Evolutionary conservation across 2,329 filamentous ascomycete genomes (phyloP).

Genomic region (Macrophomina pseudophaseolina): DNA sequence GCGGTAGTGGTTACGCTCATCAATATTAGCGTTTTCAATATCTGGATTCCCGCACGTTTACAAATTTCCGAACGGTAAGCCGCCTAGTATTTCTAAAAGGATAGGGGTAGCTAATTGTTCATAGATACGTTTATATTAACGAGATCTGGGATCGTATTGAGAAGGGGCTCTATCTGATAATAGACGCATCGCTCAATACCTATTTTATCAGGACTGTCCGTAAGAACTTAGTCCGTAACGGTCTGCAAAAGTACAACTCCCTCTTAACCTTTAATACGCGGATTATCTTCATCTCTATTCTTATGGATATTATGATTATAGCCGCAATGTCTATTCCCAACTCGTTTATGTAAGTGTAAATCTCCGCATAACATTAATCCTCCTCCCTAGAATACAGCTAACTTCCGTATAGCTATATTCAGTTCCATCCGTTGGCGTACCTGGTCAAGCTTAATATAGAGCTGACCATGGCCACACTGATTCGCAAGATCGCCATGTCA

Average conservation of each 20-base stretch:
- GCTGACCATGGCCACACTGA: conserved; percentile 59
- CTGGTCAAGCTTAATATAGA: conserved; percentile 58
- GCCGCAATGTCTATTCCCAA: conserved; percentile 48
- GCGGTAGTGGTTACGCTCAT: conserved; percentile 45
- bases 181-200: conserved; percentile 45
- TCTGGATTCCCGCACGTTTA: conserved; percentile 48
- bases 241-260: conserved; percentile 57
- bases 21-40: conserved; percentile 45
- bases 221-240: conserved; percentile 53
- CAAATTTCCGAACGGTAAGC: conserved; percentile 37
- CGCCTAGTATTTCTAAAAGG: neutral
- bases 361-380: too few species aligned
- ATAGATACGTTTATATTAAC: conserved; percentile 31
- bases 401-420: conserved; percentile 46
- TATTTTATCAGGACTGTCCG: conserved; percentile 52
- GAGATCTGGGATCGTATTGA: conserved; percentile 46
- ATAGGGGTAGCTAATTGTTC: conserved; percentile 33
- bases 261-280: conserved; percentile 57
- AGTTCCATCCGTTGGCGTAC: conserved; percentile 58
- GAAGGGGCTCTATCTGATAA: conserved; percentile 44
- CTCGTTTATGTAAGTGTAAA: too few species aligned
- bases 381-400: neutral
- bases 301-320: conserved; percentile 57
- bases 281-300: conserved; percentile 56
- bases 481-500: conserved; percentile 40